Percentiles rank a stretch among this genome's conserved stretches.
These are phyloP conservation scores for Glebionis coronaria DNA, from an alignment of 129 eudicot genomes.

Conservation along the genomic window DNA sequence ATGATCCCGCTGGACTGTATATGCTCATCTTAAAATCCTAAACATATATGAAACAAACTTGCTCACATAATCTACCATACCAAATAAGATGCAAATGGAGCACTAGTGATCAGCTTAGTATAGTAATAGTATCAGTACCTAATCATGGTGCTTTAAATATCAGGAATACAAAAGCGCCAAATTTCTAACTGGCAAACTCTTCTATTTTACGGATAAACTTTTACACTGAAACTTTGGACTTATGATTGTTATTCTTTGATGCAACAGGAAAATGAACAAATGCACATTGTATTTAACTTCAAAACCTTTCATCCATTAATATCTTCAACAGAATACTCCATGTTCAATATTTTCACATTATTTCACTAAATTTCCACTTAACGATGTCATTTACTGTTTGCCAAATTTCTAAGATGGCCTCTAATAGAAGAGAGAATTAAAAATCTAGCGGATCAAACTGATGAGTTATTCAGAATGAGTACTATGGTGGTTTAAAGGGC, in stretches of 20 bases:
- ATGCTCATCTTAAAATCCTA: conserved; percentile 91
- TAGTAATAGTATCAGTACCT: background rate
- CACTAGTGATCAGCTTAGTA: background rate
- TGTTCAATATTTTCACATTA: background rate
- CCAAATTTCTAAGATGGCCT: conserved; percentile 6
- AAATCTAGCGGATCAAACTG: conserved; percentile 1
- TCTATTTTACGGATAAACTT: too few relatives aligned
- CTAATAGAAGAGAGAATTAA: background rate
- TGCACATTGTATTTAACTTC: too few relatives aligned
- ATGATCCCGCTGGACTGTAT: conserved; percentile 62
- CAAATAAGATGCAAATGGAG: background rate
- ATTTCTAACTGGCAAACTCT: too few relatives aligned
- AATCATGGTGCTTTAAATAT: too few relatives aligned
- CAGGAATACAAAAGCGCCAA: too few relatives aligned
- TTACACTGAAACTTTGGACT: too few relatives aligned
- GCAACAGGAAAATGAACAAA: too few relatives aligned
- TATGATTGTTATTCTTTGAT: too few relatives aligned
- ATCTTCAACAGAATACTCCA: background rate
- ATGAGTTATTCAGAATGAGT: background rate
- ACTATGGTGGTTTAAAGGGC: background rate
- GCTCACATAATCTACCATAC: background rate
- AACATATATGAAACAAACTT: conserved; percentile 12
- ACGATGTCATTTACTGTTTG: conserved; percentile 3
- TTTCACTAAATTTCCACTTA: background rate
- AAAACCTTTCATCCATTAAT: background rate